phyloP scores from a whole-genome alignment of 169 alveolate species.

The Miamiensis avidus region DNA sequence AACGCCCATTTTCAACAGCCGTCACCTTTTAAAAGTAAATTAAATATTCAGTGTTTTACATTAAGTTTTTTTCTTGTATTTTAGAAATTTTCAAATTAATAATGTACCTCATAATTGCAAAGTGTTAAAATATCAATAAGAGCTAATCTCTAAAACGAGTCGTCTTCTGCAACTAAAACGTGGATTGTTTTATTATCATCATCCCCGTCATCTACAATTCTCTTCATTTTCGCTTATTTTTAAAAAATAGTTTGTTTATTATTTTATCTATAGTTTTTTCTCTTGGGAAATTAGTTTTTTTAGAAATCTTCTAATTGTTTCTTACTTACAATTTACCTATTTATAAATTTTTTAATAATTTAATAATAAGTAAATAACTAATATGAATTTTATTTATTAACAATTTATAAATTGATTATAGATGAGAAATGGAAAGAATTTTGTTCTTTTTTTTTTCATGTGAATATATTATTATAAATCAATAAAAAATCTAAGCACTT shows the following conservation, averaged over 20 bases:
- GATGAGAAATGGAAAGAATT: too few species aligned
- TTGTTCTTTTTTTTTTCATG: too few species aligned
- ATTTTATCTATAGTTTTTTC: not conserved
- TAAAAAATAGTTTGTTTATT: not conserved
- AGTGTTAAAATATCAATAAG: slow-evolving; percentile 57
- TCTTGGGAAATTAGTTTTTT: not conserved
- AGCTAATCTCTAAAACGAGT: slow-evolving; percentile 54
- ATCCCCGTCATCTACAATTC: not conserved
- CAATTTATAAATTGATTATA: not conserved
- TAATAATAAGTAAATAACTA: not conserved
- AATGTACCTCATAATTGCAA: slow-evolving; percentile 50
- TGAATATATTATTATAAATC: too few species aligned
- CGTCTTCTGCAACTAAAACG: slow-evolving; percentile 69
- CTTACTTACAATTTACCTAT: too few species aligned
- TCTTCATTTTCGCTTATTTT: not conserved
- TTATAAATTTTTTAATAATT: too few species aligned
- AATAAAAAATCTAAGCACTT: too few species aligned
- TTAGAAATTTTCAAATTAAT: too few species aligned
- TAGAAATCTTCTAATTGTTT: too few species aligned
- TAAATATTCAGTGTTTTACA: not conserved
- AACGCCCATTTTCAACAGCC: slow-evolving; percentile 64
- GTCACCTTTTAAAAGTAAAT: slow-evolving; percentile 26
- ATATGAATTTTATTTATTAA: not conserved
- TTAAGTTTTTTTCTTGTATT: too few species aligned
- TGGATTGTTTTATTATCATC: slow-evolving; percentile 22